These are phyloP conservation scores for Coemansia sp. DNA, from an alignment of 192 early-diverging fungal genomes.

Conservation along the genomic window DNA sequence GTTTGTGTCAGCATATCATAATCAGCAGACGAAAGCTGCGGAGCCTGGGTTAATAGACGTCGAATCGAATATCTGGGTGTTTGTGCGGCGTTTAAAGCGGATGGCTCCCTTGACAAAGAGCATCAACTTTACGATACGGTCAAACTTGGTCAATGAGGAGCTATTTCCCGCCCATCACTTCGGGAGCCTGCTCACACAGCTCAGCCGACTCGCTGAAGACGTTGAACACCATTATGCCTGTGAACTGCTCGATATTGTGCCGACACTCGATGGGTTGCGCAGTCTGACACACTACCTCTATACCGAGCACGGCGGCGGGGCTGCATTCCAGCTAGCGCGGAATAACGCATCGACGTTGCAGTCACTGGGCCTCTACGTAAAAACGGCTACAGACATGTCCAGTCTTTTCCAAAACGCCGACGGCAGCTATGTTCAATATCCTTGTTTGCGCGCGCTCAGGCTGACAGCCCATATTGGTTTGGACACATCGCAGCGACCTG, in stretches of 20 bases:
- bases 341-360: neutral
- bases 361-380: neutral
- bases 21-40: neutral
- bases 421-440: neutral
- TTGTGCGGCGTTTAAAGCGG: neutral
- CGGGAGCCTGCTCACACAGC: neutral
- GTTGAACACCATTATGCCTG: neutral
- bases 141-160: neutral
- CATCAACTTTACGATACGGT: neutral
- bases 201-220: neutral
- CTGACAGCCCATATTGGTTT: neutral
- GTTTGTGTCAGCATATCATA: neutral
- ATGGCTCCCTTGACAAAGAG: neutral
- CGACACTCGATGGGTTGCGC: too few relatives aligned
- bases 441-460: neutral
- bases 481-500: neutral
- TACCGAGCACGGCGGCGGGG: neutral
- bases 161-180: too few relatives aligned
- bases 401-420: neutral
- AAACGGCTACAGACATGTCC: neutral
- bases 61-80: neutral
- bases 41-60: neutral
- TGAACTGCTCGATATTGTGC: too few relatives aligned
- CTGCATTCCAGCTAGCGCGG: neutral
- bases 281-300: neutral